Conservation (phyloP, 2,329 filamentous ascomycete genomes). For the Pseudophaeomoniella oleicola region DNA sequence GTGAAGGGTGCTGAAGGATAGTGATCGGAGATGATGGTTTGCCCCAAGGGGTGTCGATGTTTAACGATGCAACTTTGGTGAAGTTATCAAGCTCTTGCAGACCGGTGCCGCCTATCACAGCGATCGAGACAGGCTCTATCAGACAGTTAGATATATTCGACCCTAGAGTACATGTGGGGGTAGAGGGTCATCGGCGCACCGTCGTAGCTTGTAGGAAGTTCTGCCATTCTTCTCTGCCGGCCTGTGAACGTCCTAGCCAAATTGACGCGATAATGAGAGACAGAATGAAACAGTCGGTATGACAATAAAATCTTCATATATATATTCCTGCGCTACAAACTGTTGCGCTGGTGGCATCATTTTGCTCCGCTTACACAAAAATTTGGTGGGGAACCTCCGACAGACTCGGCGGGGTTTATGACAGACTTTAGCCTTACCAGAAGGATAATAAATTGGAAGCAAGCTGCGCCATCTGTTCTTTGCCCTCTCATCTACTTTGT, state of each 20-base stretch:
- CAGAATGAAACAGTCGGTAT: neutral
- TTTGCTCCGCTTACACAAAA: too few relatives aligned
- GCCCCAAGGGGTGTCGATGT: conserved; percentile 78
- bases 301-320: neutral
- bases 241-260: neutral
- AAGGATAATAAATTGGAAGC: too few relatives aligned
- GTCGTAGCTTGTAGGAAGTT: neutral
- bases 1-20: conserved; percentile 74
- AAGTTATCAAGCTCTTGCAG: conserved; percentile 78
- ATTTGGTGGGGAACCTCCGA: too few relatives aligned
- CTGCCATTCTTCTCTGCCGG: neutral
- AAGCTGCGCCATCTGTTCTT: too few relatives aligned
- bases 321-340: too few relatives aligned
- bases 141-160: too few relatives aligned
- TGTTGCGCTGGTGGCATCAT: too few relatives aligned
- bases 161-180: too few relatives aligned
- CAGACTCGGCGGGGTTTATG: too few relatives aligned
- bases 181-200: neutral
- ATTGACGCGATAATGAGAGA: neutral
- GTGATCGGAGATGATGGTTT: conserved; percentile 60
- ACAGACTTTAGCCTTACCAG: too few relatives aligned
- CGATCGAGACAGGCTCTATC: conserved; percentile 60
- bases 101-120: conserved; percentile 85
- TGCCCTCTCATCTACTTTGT: too few relatives aligned
- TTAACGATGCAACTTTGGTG: conserved; percentile 65